Percentiles rank a stretch among this genome's conserved stretches.
phyloP scores from a whole-genome alignment of 2,329 filamentous ascomycete species.

The Colletotrichum zoysiae region DNA sequence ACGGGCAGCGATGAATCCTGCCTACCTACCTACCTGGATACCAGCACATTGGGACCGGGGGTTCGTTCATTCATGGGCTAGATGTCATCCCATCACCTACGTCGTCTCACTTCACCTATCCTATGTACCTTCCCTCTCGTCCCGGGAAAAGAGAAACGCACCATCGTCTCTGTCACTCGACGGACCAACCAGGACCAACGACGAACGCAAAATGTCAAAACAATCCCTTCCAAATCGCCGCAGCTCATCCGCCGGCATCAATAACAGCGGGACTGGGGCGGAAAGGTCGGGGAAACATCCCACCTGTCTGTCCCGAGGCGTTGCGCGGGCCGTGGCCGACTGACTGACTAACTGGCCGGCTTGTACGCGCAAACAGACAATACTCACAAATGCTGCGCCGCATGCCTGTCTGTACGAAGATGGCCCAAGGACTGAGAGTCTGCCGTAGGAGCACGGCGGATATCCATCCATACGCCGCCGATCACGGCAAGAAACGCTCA shows the following conservation, averaged over 20 bases:
- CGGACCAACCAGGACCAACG: background rate
- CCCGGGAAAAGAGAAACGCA: background rate
- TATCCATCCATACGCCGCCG: background rate
- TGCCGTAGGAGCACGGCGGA: background rate
- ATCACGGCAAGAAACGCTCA: background rate
- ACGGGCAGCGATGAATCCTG: no score
- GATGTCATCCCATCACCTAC: slow-evolving; percentile 27
- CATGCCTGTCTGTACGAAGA: background rate
- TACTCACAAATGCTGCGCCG: background rate
- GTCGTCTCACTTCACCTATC: background rate
- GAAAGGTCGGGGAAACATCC: slow-evolving; percentile 12
- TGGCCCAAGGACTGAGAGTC: background rate
- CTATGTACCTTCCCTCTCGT: slow-evolving; percentile 12
- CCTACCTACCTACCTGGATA: no score
- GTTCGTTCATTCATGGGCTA: slow-evolving; percentile 7
- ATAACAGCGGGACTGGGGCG: background rate
- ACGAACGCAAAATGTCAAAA: background rate
- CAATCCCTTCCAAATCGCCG: background rate
- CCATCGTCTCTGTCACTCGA: background rate
- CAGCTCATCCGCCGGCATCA: background rate
- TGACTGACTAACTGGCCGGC: no score
- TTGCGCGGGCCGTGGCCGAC: background rate
- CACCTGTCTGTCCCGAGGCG: slow-evolving; percentile 24
- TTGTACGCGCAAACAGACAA: background rate
- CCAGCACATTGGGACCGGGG: background rate